Conservation (phyloP, 805 yeast species). For the Teunomyces lycoperdinae region DNA sequence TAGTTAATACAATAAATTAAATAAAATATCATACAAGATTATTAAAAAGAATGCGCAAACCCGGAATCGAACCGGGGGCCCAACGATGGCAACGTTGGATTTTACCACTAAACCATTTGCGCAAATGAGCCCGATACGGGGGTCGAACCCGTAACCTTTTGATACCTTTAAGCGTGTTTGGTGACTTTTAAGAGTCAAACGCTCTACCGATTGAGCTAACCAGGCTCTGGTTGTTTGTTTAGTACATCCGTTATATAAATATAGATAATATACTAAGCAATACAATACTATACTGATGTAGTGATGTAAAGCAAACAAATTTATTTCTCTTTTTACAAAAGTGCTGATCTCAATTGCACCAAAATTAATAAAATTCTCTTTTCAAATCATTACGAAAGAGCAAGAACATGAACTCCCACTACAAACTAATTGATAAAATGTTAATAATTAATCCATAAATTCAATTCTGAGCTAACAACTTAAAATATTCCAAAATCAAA, state of each 20-base stretch:
- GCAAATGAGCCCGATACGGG: slow-evolving; percentile 29
- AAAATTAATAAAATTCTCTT: too few species aligned
- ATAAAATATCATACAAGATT: not conserved
- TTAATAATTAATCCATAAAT: too few species aligned
- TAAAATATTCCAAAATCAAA: too few species aligned
- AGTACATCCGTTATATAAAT: not conserved
- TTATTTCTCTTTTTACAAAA: too few species aligned
- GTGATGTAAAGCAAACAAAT: too few species aligned
- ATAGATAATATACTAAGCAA: too few species aligned
- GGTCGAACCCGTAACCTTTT: slow-evolving; percentile 36
- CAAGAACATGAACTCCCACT: too few species aligned
- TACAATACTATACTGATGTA: too few species aligned
- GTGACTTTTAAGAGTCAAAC: slow-evolving; percentile 20
- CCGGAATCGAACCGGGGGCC: slow-evolving; percentile 5
- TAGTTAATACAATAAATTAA: not conserved
- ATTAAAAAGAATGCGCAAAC: not conserved
- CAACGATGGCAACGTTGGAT: slow-evolving; percentile 3
- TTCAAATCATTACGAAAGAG: too few species aligned
- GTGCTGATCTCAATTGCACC: too few species aligned
- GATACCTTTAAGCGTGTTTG: slow-evolving; percentile 13
- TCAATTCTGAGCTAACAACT: too few species aligned
- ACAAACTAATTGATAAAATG: too few species aligned
- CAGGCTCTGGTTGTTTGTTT: slow-evolving; percentile 15
- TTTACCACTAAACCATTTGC: slow-evolving; percentile 4
- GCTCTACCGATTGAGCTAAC: slow-evolving; percentile 27